A percentile compares a stretch with the other conserved stretches of the same genome.
Evolutionary conservation across 2,329 filamentous ascomycete species (phyloP).

Genomic region (Mariannaea sp.): DNA sequence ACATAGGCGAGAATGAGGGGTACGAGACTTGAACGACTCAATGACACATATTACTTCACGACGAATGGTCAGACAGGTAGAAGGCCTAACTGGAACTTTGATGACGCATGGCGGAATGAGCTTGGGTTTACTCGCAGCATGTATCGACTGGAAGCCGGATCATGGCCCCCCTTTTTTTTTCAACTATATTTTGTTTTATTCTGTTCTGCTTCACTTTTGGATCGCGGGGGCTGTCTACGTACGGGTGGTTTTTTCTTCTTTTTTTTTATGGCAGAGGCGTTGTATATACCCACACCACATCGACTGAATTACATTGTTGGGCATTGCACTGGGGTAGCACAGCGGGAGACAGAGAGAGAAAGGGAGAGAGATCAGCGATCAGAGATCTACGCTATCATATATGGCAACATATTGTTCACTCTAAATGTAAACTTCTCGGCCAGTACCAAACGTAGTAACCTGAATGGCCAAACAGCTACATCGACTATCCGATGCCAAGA

Average conservation of each 20-base stretch:
- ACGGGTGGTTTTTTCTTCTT: no score
- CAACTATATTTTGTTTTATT: conserved; percentile 8
- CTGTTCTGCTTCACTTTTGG: conserved; percentile 13
- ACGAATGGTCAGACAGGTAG: conserved; percentile 1
- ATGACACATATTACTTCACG: conserved; percentile 7
- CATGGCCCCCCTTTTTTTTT: no score
- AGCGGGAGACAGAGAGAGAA: no score
- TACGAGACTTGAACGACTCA: background rate
- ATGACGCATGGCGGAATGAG: conserved; percentile 15
- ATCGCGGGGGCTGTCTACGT: conserved; percentile 6
- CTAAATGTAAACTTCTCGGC: no score
- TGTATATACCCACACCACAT: conserved; percentile 30
- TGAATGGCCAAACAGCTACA: no score
- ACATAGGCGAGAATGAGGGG: conserved; percentile 15
- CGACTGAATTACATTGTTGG: conserved; percentile 13
- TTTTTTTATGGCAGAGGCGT: conserved; percentile 22
- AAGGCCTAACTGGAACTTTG: background rate
- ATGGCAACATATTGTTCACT: no score
- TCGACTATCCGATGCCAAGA: no score
- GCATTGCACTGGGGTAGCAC: background rate
- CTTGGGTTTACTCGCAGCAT: background rate
- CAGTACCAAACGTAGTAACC: no score
- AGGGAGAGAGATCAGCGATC: no score
- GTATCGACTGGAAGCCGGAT: background rate
- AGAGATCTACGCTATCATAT: no score